These are phyloP conservation scores for Xylaria cubensis DNA, from an alignment of 495 filamentous ascomycete species.

Conservation along the genomic window DNA sequence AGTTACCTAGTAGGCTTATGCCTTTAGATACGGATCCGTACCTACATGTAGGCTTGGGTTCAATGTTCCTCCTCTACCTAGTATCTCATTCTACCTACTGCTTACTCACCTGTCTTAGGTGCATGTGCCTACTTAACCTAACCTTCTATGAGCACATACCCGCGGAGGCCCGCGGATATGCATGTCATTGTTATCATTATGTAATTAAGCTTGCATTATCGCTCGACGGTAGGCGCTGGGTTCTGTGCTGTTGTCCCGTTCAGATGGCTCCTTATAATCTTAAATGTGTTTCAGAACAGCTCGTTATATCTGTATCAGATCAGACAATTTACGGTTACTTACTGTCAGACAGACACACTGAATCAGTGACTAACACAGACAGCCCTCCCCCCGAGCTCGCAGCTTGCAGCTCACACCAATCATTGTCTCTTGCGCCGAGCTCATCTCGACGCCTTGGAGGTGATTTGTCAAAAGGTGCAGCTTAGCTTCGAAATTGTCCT, in stretches of 20 bases:
- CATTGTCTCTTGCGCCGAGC: not conserved
- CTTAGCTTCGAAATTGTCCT: conserved; percentile 20
- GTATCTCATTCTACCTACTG: not conserved
- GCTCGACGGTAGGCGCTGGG: too few relatives aligned
- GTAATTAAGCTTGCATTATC: not conserved
- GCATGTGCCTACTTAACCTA: too few relatives aligned
- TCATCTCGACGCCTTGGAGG: not conserved
- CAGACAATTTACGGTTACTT: not conserved
- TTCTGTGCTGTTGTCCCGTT: too few relatives aligned
- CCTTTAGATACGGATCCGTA: too few relatives aligned
- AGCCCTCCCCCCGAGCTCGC: not conserved
- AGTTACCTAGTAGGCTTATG: too few relatives aligned
- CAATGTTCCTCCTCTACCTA: not conserved
- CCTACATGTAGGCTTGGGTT: too few relatives aligned
- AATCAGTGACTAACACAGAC: conserved; percentile 1
- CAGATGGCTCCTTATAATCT: not conserved
- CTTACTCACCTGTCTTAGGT: not conserved
- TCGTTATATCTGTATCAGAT: not conserved
- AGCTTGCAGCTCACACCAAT: conserved; percentile 6
- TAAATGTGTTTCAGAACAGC: not conserved
- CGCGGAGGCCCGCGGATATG: not conserved
- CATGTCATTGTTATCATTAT: not conserved
- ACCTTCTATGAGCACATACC: not conserved
- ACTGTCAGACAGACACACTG: not conserved
- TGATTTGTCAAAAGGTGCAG: conserved; percentile 26